A percentile compares a stretch with the other conserved stretches of the same genome.
Evolutionary conservation across 1,284 basidiomycete species (phyloP).

Genomic region (Sporisorium exsertum): DNA sequence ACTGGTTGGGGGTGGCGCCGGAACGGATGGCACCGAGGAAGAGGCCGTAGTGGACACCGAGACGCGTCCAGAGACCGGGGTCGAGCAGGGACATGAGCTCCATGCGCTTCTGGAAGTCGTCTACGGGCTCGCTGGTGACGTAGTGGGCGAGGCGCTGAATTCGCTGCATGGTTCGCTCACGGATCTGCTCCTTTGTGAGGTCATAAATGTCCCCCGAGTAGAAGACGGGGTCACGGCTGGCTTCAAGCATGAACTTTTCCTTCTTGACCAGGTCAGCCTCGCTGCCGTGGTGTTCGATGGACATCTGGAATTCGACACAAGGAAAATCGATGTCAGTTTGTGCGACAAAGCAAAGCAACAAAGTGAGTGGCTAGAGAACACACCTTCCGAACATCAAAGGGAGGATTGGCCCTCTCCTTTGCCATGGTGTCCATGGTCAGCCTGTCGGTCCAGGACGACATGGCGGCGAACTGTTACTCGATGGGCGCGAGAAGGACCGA

Average conservation of each 20-base stretch:
- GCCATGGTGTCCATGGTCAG: slow-evolving; percentile 69
- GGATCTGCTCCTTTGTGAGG: slow-evolving; percentile 73
- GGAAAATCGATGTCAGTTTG: not conserved
- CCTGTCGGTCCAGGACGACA: slow-evolving; percentile 53
- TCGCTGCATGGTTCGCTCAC: slow-evolving; percentile 67
- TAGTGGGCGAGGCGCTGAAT: slow-evolving; percentile 63
- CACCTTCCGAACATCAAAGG: slow-evolving; percentile 72
- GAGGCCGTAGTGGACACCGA: slow-evolving; percentile 74
- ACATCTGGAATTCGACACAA: slow-evolving; percentile 51
- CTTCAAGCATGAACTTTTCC: slow-evolving; percentile 71
- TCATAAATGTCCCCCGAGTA: slow-evolving; percentile 74
- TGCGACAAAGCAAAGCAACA: not conserved
- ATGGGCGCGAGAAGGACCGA: slow-evolving; percentile 32
- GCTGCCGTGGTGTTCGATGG: slow-evolving; percentile 70
- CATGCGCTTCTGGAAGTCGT: slow-evolving; percentile 73
- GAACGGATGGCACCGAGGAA: slow-evolving; percentile 71
- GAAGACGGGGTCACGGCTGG: slow-evolving; percentile 73
- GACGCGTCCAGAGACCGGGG: slow-evolving; percentile 74
- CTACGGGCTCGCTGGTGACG: slow-evolving; percentile 64
- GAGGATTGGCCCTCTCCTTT: slow-evolving; percentile 72
- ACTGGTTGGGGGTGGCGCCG: slow-evolving; percentile 68
- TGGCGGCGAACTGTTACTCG: slow-evolving; percentile 37
- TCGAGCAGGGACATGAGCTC: slow-evolving; percentile 72
- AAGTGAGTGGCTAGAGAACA: slow-evolving; percentile 8
- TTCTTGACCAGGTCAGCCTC: slow-evolving; percentile 68